phyloP scores from a whole-genome alignment of 2,329 filamentous ascomycete genomes.

The Aureobasidium sp. region DNA sequence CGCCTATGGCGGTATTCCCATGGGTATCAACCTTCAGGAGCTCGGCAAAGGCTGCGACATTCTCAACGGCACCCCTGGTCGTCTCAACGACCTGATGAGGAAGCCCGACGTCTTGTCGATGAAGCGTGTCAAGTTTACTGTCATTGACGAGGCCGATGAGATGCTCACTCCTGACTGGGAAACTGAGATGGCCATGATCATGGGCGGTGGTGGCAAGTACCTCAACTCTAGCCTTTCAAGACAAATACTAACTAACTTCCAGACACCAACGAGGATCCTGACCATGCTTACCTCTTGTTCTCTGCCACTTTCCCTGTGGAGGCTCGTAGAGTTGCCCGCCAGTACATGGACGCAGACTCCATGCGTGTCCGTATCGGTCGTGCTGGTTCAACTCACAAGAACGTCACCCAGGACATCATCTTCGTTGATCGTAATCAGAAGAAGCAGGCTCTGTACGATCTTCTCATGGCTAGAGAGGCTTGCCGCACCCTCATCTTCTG shows the following conservation, averaged over 20 bases:
- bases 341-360: conserved; percentile 65
- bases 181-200: conserved; percentile 63
- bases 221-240: not conserved
- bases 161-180: conserved; percentile 76
- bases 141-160: conserved; percentile 94
- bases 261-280: conserved; percentile 67
- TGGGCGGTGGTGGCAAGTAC: conserved; percentile 68
- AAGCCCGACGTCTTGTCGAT: conserved; percentile 62
- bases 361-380: conserved; percentile 81
- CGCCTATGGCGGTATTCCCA: conserved; percentile 73
- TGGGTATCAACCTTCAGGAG: conserved; percentile 61
- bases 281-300: conserved; percentile 71
- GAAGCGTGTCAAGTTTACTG: conserved; percentile 62
- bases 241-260: not conserved
- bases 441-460: conserved; percentile 59
- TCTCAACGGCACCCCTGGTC: conserved; percentile 79
- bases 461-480: conserved; percentile 62
- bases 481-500: conserved; percentile 83
- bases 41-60: conserved; percentile 81
- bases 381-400: conserved; percentile 70
- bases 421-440: conserved; percentile 60
- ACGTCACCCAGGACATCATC: conserved; percentile 71
- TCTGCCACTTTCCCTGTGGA: conserved; percentile 86
- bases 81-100: conserved; percentile 75
- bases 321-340: conserved; percentile 66